These are phyloP conservation scores for Dothideomycetes sp. DNA, from an alignment of 2,329 filamentous ascomycete species.

Conservation along the genomic window DNA sequence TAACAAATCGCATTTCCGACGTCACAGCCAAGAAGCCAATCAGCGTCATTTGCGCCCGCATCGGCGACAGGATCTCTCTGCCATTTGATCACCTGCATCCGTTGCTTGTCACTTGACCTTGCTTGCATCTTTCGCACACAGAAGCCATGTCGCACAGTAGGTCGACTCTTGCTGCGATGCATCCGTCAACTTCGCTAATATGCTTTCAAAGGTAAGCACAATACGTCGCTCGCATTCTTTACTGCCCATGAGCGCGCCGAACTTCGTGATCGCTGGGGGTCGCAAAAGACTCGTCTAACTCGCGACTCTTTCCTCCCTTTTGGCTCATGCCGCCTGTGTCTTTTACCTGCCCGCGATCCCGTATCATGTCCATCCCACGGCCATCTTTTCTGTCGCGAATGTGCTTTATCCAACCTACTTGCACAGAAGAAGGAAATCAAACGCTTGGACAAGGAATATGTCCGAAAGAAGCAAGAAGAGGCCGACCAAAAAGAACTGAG, in stretches of 20 bases:
- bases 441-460: slow-evolving; percentile 55
- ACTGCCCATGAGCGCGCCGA: slow-evolving; percentile 81
- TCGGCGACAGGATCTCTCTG: too few species aligned
- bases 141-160: slow-evolving; percentile 22
- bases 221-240: slow-evolving; percentile 87
- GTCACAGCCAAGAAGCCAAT: not conserved
- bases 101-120: too few species aligned
- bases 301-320: slow-evolving; percentile 91
- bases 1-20: too few species aligned
- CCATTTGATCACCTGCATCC: too few species aligned
- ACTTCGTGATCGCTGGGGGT: slow-evolving; percentile 73
- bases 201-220: slow-evolving; percentile 53
- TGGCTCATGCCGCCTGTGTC: slow-evolving; percentile 78
- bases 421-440: slow-evolving; percentile 88
- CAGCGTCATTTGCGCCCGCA: too few species aligned
- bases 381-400: slow-evolving; percentile 93
- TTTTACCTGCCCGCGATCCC: slow-evolving; percentile 69
- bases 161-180: not conserved
- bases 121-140: not conserved
- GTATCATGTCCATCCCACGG: slow-evolving; percentile 70
- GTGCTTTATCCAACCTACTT: slow-evolving; percentile 82
- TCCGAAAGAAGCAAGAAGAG: slow-evolving; percentile 54
- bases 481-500: slow-evolving; percentile 54
- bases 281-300: slow-evolving; percentile 70
- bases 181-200: slow-evolving; percentile 1